phyloP scores from a whole-genome alignment of 2,329 filamentous ascomycete species.

The Pestalotiopsis sp. region DNA sequence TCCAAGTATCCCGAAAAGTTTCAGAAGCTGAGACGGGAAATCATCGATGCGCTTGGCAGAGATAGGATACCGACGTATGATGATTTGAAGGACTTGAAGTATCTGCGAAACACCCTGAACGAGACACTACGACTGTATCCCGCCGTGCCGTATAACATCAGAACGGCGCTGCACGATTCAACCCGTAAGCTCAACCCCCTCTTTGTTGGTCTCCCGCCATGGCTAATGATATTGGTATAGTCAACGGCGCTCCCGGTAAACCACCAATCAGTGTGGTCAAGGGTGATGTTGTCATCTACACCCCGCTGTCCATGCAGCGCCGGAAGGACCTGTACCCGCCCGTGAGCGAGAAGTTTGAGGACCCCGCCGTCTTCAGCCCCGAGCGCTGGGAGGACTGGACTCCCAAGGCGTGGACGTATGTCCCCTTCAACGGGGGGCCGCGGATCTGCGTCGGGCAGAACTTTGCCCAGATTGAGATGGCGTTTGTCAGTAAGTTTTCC shows the following conservation, averaged over 20 bases:
- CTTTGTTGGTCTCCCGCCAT: too few species aligned
- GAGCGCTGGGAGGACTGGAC: slow-evolving; percentile 55
- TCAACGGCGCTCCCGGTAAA: too few species aligned
- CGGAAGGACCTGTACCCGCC: slow-evolving; percentile 49
- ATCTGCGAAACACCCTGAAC: neutral
- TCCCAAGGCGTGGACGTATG: slow-evolving; percentile 54
- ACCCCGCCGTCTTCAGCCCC: slow-evolving; percentile 45
- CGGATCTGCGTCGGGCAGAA: slow-evolving; percentile 61
- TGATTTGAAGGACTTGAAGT: neutral
- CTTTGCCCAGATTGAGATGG: slow-evolving; percentile 61
- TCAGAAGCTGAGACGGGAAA: neutral
- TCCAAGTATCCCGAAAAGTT: neutral
- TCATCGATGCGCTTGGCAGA: neutral
- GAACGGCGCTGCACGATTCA: neutral
- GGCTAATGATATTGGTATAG: too few species aligned
- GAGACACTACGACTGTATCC: slow-evolving; percentile 1
- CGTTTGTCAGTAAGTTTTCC: neutral
- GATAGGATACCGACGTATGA: neutral
- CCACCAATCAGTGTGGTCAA: slow-evolving; percentile 35
- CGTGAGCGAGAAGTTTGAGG: slow-evolving; percentile 37
- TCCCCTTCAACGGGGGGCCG: slow-evolving; percentile 55
- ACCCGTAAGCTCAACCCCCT: too few species aligned
- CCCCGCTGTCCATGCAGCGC: slow-evolving; percentile 53
- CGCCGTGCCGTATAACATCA: neutral
- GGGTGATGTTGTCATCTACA: slow-evolving; percentile 50